These are phyloP conservation scores for Adansonia gregorii DNA, from an alignment of 441 rosid genomes.

Conservation along the genomic window DNA sequence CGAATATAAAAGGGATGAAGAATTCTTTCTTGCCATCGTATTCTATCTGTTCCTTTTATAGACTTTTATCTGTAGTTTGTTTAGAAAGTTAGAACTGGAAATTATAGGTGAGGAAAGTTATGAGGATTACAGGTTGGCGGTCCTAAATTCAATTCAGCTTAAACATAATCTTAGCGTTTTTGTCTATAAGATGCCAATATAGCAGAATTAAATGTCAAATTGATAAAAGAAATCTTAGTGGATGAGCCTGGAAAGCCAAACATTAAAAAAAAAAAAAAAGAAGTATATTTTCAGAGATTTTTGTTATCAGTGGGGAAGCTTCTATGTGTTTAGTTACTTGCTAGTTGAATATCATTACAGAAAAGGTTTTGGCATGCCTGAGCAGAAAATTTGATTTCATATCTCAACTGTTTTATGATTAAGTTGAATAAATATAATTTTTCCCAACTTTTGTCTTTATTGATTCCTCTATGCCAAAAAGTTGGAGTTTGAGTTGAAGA, in stretches of 20 bases:
- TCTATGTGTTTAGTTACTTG: not conserved
- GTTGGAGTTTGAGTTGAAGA: constrained; percentile 7
- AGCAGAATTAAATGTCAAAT: not conserved
- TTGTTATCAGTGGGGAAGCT: not conserved
- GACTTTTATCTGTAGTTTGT: constrained; percentile 1
- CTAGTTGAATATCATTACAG: not conserved
- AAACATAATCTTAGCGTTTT: constrained; percentile 1
- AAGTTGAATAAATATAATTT: not conserved
- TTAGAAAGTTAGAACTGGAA: constrained; percentile 4
- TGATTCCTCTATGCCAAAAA: not conserved
- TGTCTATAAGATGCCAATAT: constrained; percentile 7
- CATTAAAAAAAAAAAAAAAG: no score
- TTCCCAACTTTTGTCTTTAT: not conserved
- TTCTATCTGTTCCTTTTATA: not conserved
- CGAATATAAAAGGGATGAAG: not conserved
- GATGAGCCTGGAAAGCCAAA: not conserved
- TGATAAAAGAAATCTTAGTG: not conserved
- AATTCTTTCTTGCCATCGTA: constrained; percentile 11
- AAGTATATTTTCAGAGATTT: not conserved
- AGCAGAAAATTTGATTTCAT: constrained; percentile 17
- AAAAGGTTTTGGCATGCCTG: not conserved
- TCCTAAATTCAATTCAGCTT: not conserved
- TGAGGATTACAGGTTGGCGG: not conserved
- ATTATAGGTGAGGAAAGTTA: not conserved
- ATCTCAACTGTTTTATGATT: constrained; percentile 5